Evolutionary conservation across 2,329 filamentous ascomycete species (phyloP).

Genomic region (Trichoderma simmonsii): DNA sequence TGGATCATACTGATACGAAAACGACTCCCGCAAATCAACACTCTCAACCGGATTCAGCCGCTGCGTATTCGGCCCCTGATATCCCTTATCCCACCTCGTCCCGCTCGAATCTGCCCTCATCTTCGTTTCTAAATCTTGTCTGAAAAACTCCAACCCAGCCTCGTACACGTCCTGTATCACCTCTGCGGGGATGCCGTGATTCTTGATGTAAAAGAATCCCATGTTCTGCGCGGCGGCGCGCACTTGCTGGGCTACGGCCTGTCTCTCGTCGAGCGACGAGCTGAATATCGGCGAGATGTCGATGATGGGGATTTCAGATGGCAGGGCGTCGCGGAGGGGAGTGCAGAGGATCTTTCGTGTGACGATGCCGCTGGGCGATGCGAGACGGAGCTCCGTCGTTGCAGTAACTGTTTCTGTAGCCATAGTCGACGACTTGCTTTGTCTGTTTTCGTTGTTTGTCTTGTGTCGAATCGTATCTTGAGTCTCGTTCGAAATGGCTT

Average conservation of each 20-base stretch:
- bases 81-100: constrained; percentile 48
- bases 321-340: constrained; percentile 36
- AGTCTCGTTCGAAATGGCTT: neutral
- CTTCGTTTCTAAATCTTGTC: constrained; percentile 44
- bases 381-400: constrained; percentile 33
- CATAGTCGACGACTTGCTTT: neutral
- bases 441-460: neutral
- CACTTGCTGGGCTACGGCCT: constrained; percentile 40
- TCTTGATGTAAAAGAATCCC: constrained; percentile 55
- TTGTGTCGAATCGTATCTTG: neutral
- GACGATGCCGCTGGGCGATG: constrained; percentile 38
- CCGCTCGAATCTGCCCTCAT: constrained; percentile 33
- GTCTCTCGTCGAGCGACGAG: constrained; percentile 33
- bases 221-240: constrained; percentile 46
- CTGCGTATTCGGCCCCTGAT: constrained; percentile 39
- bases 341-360: constrained; percentile 35
- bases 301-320: constrained; percentile 52
- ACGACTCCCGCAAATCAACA: constrained; percentile 50
- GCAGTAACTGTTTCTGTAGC: neutral
- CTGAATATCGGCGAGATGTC: constrained; percentile 45
- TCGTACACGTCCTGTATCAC: constrained; percentile 30
- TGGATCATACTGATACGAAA: constrained; percentile 52
- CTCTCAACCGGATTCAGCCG: constrained; percentile 50
- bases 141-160: constrained; percentile 46
- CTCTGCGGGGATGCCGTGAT: constrained; percentile 43